Conservation (phyloP, 1,284 basidiomycete species). For the Mycena sp. region DNA sequence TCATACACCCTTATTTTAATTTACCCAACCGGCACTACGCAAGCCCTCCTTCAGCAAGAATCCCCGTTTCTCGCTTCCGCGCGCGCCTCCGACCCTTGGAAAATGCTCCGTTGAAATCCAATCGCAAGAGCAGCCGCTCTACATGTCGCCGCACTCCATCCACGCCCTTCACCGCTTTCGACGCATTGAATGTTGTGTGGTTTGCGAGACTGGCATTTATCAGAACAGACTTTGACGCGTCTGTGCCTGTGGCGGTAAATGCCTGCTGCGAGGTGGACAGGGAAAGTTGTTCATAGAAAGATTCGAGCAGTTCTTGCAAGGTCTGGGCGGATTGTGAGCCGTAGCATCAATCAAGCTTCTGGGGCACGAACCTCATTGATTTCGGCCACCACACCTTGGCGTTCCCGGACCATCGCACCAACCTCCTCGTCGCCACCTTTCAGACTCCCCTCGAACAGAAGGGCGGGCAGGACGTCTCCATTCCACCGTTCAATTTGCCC, state of each 20-base stretch:
- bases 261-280: conserved; percentile 77
- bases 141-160: conserved; percentile 77
- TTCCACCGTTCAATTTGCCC: conserved; percentile 91
- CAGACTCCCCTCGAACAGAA: conserved; percentile 83
- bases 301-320: conserved; percentile 70
- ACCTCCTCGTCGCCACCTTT: conserved; percentile 66
- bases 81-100: conserved; percentile 58
- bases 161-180: conserved; percentile 56
- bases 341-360: background rate
- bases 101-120: conserved; percentile 89
- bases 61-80: conserved; percentile 51
- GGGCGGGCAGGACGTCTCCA: conserved; percentile 88
- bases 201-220: conserved; percentile 71
- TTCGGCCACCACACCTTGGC: conserved; percentile 73
- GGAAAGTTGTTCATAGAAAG: conserved; percentile 85
- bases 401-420: conserved; percentile 77
- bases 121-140: conserved; percentile 82
- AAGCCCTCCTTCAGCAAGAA: conserved; percentile 58
- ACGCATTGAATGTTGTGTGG: conserved; percentile 63
- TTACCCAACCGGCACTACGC: conserved; percentile 33
- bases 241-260: conserved; percentile 59
- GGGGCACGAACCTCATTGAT: conserved; percentile 71
- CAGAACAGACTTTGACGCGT: conserved; percentile 76
- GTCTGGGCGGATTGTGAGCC: conserved; percentile 53
- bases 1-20: background rate